Percentiles rank a stretch among this genome's conserved stretches.
These are phyloP conservation scores for Rhododendron kiyosumense DNA, from an alignment of 148 eudicot species.

Conservation along the genomic window DNA sequence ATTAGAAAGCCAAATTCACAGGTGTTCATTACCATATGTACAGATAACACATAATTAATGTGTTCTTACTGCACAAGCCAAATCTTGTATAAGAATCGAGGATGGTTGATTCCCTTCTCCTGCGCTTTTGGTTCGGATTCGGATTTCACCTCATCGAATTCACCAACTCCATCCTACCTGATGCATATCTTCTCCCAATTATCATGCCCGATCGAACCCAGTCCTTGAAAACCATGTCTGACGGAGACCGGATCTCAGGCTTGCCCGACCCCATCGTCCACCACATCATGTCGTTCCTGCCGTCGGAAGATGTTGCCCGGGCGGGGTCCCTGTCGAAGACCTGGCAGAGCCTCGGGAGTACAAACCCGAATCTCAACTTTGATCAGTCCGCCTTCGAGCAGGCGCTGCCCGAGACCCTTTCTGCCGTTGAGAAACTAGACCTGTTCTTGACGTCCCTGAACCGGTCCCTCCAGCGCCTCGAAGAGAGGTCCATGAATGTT, in stretches of 20 bases:
- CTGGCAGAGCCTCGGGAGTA: not conserved
- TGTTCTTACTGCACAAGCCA: not conserved
- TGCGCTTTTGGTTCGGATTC: not conserved
- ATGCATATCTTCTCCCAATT: not conserved
- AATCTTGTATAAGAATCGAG: not conserved
- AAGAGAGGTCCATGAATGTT: not conserved
- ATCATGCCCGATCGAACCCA: not conserved
- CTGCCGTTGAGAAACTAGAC: not conserved
- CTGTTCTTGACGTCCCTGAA: not conserved
- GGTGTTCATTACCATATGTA: no score
- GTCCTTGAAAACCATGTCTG: not conserved
- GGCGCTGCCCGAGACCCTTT: not conserved
- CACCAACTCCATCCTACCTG: not conserved
- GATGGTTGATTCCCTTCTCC: not conserved
- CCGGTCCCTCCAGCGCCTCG: not conserved
- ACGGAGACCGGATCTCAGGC: not conserved
- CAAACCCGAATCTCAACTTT: not conserved
- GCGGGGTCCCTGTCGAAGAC: not conserved
- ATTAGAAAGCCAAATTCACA: not conserved
- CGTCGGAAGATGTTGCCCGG: not conserved
- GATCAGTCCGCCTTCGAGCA: not conserved
- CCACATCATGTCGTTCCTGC: not conserved
- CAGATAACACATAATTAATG: not conserved
- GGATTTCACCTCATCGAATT: not conserved
- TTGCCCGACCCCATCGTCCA: not conserved